A percentile compares a stretch with the other conserved stretches of the same genome.
phyloP scores from a whole-genome alignment of 2,329 filamentous ascomycete genomes.

The Samsoniella hepiali region DNA sequence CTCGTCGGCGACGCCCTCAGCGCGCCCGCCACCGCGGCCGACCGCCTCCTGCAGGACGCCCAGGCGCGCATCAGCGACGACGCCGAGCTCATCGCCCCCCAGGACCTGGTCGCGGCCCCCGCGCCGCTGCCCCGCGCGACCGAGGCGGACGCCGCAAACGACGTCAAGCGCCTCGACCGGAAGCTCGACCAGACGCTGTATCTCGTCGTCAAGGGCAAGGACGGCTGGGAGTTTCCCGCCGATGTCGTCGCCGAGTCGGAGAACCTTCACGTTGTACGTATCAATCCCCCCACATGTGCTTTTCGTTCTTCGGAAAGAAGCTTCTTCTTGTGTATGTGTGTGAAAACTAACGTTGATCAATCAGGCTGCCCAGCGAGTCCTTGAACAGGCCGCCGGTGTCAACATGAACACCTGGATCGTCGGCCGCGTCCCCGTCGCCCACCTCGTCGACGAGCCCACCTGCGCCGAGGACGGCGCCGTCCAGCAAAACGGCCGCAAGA shows the following conservation, averaged over 20 bases:
- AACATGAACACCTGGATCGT: slow-evolving; percentile 99
- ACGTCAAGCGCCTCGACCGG: slow-evolving; percentile 75
- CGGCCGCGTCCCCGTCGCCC: slow-evolving; percentile 82
- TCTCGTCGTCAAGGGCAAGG: slow-evolving; percentile 71
- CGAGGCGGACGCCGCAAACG: slow-evolving; percentile 73
- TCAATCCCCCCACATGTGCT: neutral
- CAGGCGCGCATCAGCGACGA: slow-evolving; percentile 60
- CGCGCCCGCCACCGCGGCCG: slow-evolving; percentile 60
- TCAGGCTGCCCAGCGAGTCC: slow-evolving; percentile 77
- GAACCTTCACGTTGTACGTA: slow-evolving; percentile 76
- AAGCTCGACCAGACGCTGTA: slow-evolving; percentile 81
- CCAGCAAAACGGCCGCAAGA: slow-evolving; percentile 65
- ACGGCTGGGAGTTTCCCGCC: slow-evolving; percentile 81
- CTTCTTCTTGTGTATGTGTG: no score
- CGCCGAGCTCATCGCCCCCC: slow-evolving; percentile 55
- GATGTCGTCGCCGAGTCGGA: slow-evolving; percentile 67
- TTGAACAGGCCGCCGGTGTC: slow-evolving; percentile 72
- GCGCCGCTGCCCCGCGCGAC: slow-evolving; percentile 67
- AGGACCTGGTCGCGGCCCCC: slow-evolving; percentile 65
- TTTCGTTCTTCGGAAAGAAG: neutral
- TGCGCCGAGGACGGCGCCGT: slow-evolving; percentile 42
- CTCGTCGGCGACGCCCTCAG: slow-evolving; percentile 68
- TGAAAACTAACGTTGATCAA: neutral
- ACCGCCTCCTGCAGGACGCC: slow-evolving; percentile 72
- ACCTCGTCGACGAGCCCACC: slow-evolving; percentile 59